Conservation (phyloP, 2,329 filamentous ascomycete genomes). For the Fusarium falciforme region DNA sequence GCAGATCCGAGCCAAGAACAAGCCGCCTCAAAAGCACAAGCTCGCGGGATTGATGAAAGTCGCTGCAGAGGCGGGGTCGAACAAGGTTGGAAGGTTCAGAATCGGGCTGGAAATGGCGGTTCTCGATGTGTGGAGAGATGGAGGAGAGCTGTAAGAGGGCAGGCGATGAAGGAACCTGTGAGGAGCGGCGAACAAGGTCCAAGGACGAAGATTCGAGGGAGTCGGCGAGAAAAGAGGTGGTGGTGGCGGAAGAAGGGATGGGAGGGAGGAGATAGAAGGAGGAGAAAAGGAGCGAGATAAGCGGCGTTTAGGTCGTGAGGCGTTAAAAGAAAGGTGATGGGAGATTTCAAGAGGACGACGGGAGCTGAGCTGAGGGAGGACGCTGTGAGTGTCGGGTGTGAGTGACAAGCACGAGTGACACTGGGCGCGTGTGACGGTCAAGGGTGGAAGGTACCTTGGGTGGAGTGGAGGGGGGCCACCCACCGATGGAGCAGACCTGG, state of each 20-base stretch:
- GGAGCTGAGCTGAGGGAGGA: neutral
- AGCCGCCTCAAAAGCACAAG: constrained; percentile 19
- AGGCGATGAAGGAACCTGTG: neutral
- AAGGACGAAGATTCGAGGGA: neutral
- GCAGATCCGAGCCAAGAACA: neutral
- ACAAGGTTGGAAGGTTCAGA: constrained; percentile 16
- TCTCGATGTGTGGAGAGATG: constrained; percentile 18
- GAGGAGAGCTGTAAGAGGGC: constrained; percentile 14
- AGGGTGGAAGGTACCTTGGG: neutral
- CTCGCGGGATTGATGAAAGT: constrained; percentile 11
- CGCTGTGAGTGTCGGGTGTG: neutral
- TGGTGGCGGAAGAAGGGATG: constrained; percentile 1
- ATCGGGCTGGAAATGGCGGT: constrained; percentile 20
- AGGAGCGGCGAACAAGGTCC: neutral
- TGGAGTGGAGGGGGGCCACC: neutral
- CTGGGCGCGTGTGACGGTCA: constrained; percentile 36
- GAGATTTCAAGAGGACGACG: constrained; percentile 21
- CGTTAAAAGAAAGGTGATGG: constrained; percentile 9
- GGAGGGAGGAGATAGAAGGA: neutral
- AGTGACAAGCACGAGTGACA: constrained; percentile 34
- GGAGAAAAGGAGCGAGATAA: neutral
- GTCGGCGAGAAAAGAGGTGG: neutral
- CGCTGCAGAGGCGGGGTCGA: constrained; percentile 29
- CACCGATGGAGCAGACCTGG: neutral
- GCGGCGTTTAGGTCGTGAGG: constrained; percentile 6